These are phyloP conservation scores for Calcarisporium arbuscula DNA, from an alignment of 2,329 filamentous ascomycete species.

Conservation along the genomic window DNA sequence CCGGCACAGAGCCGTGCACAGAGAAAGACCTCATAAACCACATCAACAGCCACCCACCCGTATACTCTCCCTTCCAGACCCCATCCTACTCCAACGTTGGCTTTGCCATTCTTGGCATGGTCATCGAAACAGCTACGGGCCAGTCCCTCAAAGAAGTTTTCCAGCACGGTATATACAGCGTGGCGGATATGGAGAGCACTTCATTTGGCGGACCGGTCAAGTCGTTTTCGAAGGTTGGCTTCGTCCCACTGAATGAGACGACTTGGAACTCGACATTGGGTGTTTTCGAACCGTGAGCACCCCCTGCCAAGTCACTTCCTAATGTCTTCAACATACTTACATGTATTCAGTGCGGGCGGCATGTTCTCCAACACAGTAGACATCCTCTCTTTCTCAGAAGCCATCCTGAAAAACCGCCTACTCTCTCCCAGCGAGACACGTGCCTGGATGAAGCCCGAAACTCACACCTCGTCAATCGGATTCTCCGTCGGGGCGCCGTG, in stretches of 20 bases:
- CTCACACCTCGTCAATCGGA: conserved; percentile 26
- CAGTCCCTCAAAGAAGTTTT: conserved; percentile 32
- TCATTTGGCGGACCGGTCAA: conserved; percentile 25
- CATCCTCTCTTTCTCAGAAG: conserved; percentile 32
- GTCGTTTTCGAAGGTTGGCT: conserved; percentile 19
- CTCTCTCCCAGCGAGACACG: conserved; percentile 32
- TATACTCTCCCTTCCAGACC: conserved; percentile 35
- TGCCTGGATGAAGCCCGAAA: conserved; percentile 35
- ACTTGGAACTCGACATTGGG: conserved; percentile 28
- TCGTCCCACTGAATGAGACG: conserved; percentile 26
- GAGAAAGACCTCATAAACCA: conserved; percentile 20
- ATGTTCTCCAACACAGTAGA: conserved; percentile 36
- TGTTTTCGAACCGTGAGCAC: conserved; percentile 26
- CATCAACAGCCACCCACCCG: conserved; percentile 25
- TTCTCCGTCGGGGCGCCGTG: conserved; percentile 36
- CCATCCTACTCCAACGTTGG: conserved; percentile 45
- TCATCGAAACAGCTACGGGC: conserved; percentile 37
- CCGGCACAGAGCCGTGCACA: conserved; percentile 23
- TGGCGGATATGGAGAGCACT: conserved; percentile 35
- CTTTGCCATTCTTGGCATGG: conserved; percentile 36
- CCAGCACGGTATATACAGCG: conserved; percentile 32
- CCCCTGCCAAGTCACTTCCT: too few relatives aligned
- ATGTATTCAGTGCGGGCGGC: conserved; percentile 26
- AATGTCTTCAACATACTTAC: conserved; percentile 1
- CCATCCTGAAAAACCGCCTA: conserved; percentile 36